Evolutionary conservation across 2,329 filamentous ascomycete species (phyloP), one percentile per base, ranked within the genome.

Genomic region (Aureobasidium lini): DNA sequence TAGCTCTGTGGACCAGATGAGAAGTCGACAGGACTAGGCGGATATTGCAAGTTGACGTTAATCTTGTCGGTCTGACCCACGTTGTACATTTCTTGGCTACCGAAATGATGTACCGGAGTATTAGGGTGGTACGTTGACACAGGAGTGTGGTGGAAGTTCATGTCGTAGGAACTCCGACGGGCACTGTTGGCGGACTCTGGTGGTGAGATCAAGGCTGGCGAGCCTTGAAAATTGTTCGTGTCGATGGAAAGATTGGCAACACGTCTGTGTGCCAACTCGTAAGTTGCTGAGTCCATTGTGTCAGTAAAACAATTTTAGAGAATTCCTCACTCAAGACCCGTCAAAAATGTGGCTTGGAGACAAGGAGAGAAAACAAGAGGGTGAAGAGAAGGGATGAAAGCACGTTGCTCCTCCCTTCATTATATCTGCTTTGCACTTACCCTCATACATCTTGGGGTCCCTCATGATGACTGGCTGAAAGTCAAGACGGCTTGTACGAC

Each of bases 391-490:
- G 50, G 50, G 54, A 48, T 42, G 28, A 32, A 48, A 47, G 54
- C 54, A 57, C 54, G 54, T 57, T 57, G 43, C 31, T 56, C 28
- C 49, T 53, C 49, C 49, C 36, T 42, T 42, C 49, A 53, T 56
- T 57, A 57, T 57, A 57, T 57, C 54, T 57, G 49, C 42, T 47
- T 47, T 32, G 18, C 23, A 57, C 54, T 48, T 40, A 57, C 54
- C 32, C 6, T 40, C 43, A 32, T 57, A 48, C 23, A 46, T 13
- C 23, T 48, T 32, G 10, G 29, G 23, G 4, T 48, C 36, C 34
- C 23, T 48, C 54, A 57, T 57, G 40, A 34, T 57, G 54, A 37
- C 34, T 48, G 54, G 54, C 43, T 40, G 10, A 13, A 29, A 16
- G 29, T 54, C n/a, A 34, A 23, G 32, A 18, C 16, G 32, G 32